Percentiles rank a stretch among this genome's conserved stretches.
phyloP scores from a whole-genome alignment of 306 rosid genomes.

The Vachellia collinsii region DNA sequence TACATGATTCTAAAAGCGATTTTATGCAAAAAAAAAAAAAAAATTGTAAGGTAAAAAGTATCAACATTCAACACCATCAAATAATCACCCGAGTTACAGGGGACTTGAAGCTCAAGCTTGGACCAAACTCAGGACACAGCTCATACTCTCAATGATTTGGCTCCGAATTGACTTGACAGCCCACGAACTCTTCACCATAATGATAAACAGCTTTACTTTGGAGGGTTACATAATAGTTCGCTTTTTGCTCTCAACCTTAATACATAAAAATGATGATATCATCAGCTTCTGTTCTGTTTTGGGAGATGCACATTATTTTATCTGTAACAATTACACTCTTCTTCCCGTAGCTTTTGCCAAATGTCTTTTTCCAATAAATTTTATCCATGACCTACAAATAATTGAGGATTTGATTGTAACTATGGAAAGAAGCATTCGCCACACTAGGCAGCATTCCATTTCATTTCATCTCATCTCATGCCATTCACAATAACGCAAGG shows the following conservation, averaged over 20 bases:
- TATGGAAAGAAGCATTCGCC: conserved; percentile 1
- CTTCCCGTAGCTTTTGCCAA: background rate
- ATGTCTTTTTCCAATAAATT: background rate
- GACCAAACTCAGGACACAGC: background rate
- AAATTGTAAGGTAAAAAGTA: too few relatives aligned
- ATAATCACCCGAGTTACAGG: background rate
- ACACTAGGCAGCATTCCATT: background rate
- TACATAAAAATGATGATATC: background rate
- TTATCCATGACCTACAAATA: background rate
- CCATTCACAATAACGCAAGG: conserved; percentile 17
- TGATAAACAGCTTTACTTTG: background rate
- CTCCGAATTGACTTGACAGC: conserved; percentile 9
- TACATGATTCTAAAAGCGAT: too few relatives aligned
- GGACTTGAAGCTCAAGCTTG: background rate
- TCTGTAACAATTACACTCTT: background rate
- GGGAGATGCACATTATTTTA: background rate
- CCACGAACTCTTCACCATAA: background rate
- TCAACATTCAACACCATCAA: background rate
- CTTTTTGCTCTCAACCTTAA: background rate
- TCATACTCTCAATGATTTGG: conserved; percentile 37
- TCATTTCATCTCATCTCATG: background rate
- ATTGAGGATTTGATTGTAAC: conserved; percentile 9
- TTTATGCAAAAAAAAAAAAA: too few relatives aligned
- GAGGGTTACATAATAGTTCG: background rate
- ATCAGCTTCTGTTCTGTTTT: background rate